Conservation (phyloP, 495 filamentous ascomycete species). For the Amphirosellinia nigrospora region DNA sequence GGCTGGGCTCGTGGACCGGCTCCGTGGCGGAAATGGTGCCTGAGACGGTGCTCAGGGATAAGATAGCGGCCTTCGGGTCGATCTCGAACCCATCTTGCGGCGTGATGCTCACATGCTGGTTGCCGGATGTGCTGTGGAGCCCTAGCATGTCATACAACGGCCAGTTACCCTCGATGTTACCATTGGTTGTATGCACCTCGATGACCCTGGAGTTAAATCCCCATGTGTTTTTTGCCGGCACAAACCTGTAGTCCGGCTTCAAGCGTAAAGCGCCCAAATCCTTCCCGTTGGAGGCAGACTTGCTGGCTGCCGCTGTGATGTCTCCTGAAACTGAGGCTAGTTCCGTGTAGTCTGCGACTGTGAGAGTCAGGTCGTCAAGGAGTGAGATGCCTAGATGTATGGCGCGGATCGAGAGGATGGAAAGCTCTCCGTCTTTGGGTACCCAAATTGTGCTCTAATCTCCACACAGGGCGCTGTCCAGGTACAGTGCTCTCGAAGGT, state of each 20-base stretch:
- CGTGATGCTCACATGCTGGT: slow-evolving; percentile 44
- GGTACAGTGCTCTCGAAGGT: slow-evolving; percentile 33
- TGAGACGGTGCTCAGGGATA: slow-evolving; percentile 43
- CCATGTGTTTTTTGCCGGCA: slow-evolving; percentile 36
- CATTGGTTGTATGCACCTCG: slow-evolving; percentile 43
- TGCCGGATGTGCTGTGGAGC: slow-evolving; percentile 46
- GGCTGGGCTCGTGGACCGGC: slow-evolving; percentile 35
- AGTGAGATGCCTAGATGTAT: slow-evolving; percentile 48
- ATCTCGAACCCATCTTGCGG: slow-evolving; percentile 37
- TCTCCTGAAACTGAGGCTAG: slow-evolving; percentile 38
- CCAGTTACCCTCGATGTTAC: slow-evolving; percentile 48
- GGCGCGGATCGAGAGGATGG: slow-evolving; percentile 34
- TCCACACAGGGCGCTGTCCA: slow-evolving; percentile 42
- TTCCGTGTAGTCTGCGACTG: slow-evolving; percentile 31
- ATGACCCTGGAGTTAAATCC: slow-evolving; percentile 43
- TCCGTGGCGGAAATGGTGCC: slow-evolving; percentile 45
- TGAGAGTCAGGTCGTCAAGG: slow-evolving; percentile 47
- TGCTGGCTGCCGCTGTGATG: slow-evolving; percentile 33
- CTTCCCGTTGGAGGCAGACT: slow-evolving; percentile 24
- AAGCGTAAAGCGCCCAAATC: slow-evolving; percentile 12
- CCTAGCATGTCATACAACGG: slow-evolving; percentile 49
- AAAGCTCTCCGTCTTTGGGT: slow-evolving; percentile 40
- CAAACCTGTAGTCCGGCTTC: slow-evolving; percentile 26
- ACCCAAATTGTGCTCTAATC: slow-evolving; percentile 51
- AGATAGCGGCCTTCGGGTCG: slow-evolving; percentile 40